Percentiles rank a stretch among this genome's conserved stretches.
Evolutionary conservation across 176 grass and related monocot species (phyloP).

Genomic region (Coix lacrymajobi): DNA sequence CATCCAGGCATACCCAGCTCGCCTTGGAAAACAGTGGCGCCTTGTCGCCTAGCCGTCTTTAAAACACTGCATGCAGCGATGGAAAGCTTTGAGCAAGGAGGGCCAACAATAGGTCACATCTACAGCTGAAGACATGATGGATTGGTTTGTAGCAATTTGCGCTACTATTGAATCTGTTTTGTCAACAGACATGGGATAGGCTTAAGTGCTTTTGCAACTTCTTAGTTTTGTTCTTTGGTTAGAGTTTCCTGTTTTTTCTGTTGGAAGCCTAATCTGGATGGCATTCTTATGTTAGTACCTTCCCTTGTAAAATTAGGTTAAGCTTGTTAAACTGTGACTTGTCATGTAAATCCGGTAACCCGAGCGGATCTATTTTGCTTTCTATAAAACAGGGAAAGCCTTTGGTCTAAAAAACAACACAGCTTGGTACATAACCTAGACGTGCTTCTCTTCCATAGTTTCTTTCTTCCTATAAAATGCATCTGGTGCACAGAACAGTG

Average conservation of each 20-base stretch:
- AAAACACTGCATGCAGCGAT: not conserved
- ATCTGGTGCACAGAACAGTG: not conserved
- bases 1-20: no score
- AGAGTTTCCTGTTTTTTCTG: not conserved
- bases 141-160: not conserved
- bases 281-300: not conserved
- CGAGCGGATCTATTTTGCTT: not conserved
- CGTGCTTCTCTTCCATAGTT: not conserved
- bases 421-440: not conserved
- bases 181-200: not conserved
- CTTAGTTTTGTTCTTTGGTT: not conserved
- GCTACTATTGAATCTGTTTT: not conserved
- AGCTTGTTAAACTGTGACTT: not conserved
- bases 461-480: not conserved
- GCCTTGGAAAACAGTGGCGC: no score
- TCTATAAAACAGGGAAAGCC: not conserved
- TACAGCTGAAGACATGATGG: not conserved
- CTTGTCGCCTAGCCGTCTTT: no score
- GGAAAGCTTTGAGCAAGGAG: not conserved
- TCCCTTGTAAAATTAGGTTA: not conserved
- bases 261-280: not conserved
- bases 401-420: not conserved
- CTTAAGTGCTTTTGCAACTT: not conserved
- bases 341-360: not conserved
- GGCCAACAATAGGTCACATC: not conserved